A percentile compares a stretch with the other conserved stretches of the same genome.
Evolutionary conservation across 768 basidiomycete species (phyloP).

Genomic region (Sarcomyxa edulis): DNA sequence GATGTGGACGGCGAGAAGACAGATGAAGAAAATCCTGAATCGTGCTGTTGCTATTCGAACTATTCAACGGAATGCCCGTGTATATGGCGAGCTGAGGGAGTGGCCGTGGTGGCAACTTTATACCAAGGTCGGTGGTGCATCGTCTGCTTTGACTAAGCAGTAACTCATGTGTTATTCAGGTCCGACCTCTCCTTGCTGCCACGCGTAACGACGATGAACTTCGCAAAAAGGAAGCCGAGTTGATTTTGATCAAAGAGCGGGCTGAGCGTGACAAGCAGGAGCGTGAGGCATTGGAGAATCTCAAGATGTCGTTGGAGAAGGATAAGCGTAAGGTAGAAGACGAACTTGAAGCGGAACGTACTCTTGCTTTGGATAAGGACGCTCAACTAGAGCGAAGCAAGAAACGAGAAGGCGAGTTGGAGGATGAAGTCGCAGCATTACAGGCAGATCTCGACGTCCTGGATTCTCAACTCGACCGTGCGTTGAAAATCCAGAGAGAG

Average conservation of each 20-base stretch:
- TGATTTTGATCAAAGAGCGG: constrained; percentile 73
- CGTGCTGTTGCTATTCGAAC: constrained; percentile 87
- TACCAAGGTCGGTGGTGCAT: constrained; percentile 60
- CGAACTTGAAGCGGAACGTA: constrained; percentile 77
- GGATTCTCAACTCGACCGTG: constrained; percentile 81
- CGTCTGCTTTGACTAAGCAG: constrained; percentile 1
- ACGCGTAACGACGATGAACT: constrained; percentile 92
- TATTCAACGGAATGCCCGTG: constrained; percentile 89
- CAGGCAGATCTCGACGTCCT: constrained; percentile 81
- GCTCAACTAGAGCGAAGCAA: constrained; percentile 77
- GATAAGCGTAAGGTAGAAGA: constrained; percentile 83
- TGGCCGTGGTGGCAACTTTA: constrained; percentile 99
- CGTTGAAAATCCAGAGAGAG: constrained; percentile 72
- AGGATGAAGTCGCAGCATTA: constrained; percentile 77
- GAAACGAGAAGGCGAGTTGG: constrained; percentile 76
- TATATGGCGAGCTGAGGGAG: constrained; percentile 84
- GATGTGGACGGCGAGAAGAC: constrained; percentile 81
- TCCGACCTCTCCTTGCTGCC: constrained; percentile 89
- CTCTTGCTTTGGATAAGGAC: constrained; percentile 79
- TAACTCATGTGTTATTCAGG: constrained; percentile 33
- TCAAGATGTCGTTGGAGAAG: constrained; percentile 78
- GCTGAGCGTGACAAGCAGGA: constrained; percentile 86
- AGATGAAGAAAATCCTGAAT: constrained; percentile 93
- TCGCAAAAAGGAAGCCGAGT: constrained; percentile 79
- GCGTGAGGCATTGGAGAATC: constrained; percentile 66